These are phyloP conservation scores for Nakaseomyces uthaithaninus DNA, from an alignment of 1,139 yeast genomes.

Conservation along the genomic window DNA sequence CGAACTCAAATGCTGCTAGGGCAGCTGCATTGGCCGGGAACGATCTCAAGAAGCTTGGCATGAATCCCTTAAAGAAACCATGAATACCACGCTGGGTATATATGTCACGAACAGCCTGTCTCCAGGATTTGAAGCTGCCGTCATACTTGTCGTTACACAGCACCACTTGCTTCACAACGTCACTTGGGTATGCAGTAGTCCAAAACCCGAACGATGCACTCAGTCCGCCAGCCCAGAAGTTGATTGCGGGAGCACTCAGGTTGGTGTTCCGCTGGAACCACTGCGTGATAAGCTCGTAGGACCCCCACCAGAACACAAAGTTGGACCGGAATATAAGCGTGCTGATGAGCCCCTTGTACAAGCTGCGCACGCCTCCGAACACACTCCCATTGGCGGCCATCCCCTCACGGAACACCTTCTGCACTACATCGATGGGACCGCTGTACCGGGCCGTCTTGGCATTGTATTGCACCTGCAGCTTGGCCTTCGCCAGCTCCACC, in stretches of 20 bases:
- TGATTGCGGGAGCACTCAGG: constrained; percentile 58
- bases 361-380: constrained; percentile 49
- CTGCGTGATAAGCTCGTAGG: constrained; percentile 69
- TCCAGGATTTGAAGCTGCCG: constrained; percentile 66
- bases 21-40: constrained; percentile 96
- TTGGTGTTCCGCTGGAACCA: constrained; percentile 58
- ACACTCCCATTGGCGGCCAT: neutral
- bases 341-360: constrained; percentile 74
- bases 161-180: constrained; percentile 80
- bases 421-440: constrained; percentile 70
- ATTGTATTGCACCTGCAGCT: constrained; percentile 85
- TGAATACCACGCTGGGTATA: constrained; percentile 52
- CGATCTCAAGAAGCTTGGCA: constrained; percentile 63
- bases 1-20: constrained; percentile 80
- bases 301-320: constrained; percentile 92
- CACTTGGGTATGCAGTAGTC: constrained; percentile 85
- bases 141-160: constrained; percentile 70
- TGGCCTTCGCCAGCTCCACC: constrained; percentile 79
- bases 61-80: constrained; percentile 75
- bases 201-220: constrained; percentile 67
- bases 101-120: constrained; percentile 62
- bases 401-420: constrained; percentile 39
- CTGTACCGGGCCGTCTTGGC: constrained; percentile 56
- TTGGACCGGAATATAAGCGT: constrained; percentile 84
- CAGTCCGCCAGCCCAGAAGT: constrained; percentile 88